Evolutionary conservation across 352 stramenopile species (phyloP), one percentile per base, ranked within the genome.

Genomic region (Phytophthora ohioensis): DNA sequence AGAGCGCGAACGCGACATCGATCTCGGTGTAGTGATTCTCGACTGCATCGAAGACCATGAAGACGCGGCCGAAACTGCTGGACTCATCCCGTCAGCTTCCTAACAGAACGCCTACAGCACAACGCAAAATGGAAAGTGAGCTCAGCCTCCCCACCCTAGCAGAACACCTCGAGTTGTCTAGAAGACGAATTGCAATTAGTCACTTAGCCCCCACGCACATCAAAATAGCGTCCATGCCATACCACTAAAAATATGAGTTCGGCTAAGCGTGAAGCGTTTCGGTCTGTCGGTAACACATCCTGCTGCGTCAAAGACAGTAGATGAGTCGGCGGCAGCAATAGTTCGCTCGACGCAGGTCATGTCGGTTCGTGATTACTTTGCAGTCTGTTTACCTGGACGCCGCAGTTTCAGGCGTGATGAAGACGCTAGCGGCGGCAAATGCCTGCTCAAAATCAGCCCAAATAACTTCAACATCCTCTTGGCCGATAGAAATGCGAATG

Each of bases 401-500:
- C 49, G 36, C 31, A 36, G 36, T 27, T 48, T 69, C 60, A 38
- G 57, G 21, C 27, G 66, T 31, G 11, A 72, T 43, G 30, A 57
- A 64, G 13, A 45, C 60, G 48, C 56, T 71, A n/a, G 76, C 65
- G 31, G 59, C 63, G 3, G 61, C 64, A 34, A 83, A 71, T 1
- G 76, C 76, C 34, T 81, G 76, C 39, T 83, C 66, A 32, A 83
- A 69, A 51, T 83, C 73, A 6, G 69, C 47, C 81, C 91, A 93
- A 39, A 98, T 76, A 9, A 81, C 69, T 46, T 97, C 90, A 11
- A 71, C 63, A 34, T 93, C 79, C 76, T 98, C 95, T 17, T 98
- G 76, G 9, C 95, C 95, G 56, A 98, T 88, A 3, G 92, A 95
- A 67, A 98, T 90, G 41, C 95, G 92, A 55, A 98, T 83, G 21